Base-by-base conservation (phyloP, 2,329 filamentous ascomycete species). In the Fusarium buharicum region DNA sequence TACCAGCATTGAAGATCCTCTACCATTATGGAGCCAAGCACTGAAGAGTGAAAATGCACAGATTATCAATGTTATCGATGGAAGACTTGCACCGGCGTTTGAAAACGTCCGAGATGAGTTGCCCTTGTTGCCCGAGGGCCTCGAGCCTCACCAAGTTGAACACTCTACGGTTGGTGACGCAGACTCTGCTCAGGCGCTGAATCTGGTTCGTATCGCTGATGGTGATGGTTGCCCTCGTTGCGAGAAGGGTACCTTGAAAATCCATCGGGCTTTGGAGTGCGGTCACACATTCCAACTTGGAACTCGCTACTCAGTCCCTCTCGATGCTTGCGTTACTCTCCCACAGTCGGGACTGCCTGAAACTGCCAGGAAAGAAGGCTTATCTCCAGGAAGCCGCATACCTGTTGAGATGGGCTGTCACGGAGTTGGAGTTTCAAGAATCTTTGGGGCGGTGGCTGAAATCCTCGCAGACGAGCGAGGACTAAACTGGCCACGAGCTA, bases 281-380 rank as follows among this genome's bases (percentile, higher is more conserved):
- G 95, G 92, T 1, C 95, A 99, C 75, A 98, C 95, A 0, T 99
- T 99, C 77, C 89, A 96, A 74, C 87, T 99, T 2, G 93, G 94
- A 11, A 93, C 91, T 2, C 86, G 93, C 27, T 99, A 99, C 78
- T 93, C 90, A 20, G 81, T 85, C 17, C 89, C 92, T 0, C 81
- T 99, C 1, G 79, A 83, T 8, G 90, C 91, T 1, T 81, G 77
- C 1, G 84, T 95, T 3, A 78, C 79, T 5, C 60, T 76, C 3
- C 72, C 76, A 12, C 59, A 64, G 36, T 62, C 49, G 13, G 47
- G 52, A n/a, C 16, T 68, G 1, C 55, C 68, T 7, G 55, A 48
- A 11, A 45, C 45, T 3, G 37, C 59, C 12, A 36, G 27, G 4
- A 22, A 55, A 8, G 65, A 64, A 33, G 57, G 51, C 8, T 24